Percentiles rank a stretch among this genome's conserved stretches.
Conservation (phyloP, 768 basidiomycete species). For the Solioccasus polychromus region DNA sequence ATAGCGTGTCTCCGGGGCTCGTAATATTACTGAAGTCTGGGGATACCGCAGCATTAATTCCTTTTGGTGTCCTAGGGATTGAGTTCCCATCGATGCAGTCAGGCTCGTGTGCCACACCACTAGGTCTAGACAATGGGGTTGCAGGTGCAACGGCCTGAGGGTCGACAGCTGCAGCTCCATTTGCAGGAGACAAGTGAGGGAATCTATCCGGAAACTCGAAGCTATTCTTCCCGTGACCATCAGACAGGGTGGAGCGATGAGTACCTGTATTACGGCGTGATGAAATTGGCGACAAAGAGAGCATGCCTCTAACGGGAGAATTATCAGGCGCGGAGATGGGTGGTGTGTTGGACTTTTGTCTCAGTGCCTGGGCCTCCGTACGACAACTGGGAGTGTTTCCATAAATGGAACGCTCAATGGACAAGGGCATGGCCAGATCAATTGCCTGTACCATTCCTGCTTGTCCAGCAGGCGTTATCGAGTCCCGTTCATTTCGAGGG, state of each 20-base stretch:
- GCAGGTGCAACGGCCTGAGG: neutral
- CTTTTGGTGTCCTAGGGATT: slow-evolving; percentile 7
- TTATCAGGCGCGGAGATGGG: neutral
- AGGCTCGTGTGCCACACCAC: neutral
- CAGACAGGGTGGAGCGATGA: slow-evolving; percentile 5
- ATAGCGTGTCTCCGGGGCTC: slow-evolving; percentile 13
- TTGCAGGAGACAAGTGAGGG: neutral
- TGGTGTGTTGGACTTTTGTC: neutral
- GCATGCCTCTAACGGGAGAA: neutral
- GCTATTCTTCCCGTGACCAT: slow-evolving; percentile 8
- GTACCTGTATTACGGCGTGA: neutral
- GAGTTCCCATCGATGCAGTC: neutral
- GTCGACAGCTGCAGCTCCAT: neutral
- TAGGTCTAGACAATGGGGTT: slow-evolving; percentile 1
- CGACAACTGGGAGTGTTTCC: neutral
- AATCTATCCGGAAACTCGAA: neutral
- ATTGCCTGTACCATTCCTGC: neutral
- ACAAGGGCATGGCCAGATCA: slow-evolving; percentile 5
- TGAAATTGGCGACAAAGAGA: neutral
- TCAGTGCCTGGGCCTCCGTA: neutral
- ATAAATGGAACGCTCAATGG: neutral
- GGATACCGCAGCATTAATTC: slow-evolving; percentile 1
- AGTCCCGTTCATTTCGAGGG: neutral
- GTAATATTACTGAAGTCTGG: slow-evolving; percentile 18
- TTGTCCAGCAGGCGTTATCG: neutral